These are phyloP conservation scores for Pseudogymnoascus sp. DNA, from an alignment of 2,329 filamentous ascomycete genomes.

Conservation along the genomic window DNA sequence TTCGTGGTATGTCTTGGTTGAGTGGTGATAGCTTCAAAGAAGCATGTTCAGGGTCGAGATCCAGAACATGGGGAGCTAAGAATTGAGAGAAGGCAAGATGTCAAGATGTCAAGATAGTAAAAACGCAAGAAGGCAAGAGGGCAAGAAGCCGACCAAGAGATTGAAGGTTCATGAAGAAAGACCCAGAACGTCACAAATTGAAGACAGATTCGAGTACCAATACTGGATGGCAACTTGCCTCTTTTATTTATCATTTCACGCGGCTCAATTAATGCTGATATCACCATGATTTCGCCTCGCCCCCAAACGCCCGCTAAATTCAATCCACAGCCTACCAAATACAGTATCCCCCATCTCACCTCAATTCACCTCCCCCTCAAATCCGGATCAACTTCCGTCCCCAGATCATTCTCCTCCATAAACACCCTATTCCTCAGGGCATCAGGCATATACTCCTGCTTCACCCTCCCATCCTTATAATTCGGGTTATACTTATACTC, in stretches of 20 bases:
- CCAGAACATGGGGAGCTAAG: background rate
- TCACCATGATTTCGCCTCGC: background rate
- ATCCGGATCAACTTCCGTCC: constrained; percentile 65
- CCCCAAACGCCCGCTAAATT: background rate
- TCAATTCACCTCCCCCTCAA: background rate
- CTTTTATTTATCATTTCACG: background rate
- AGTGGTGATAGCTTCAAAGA: background rate
- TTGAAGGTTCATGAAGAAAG: background rate
- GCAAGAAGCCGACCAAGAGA: background rate
- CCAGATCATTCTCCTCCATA: constrained; percentile 72
- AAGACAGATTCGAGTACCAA: background rate
- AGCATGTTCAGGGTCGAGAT: background rate
- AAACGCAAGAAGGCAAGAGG: background rate
- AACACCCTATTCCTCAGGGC: constrained; percentile 64
- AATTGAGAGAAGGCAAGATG: background rate
- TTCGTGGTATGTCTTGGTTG: background rate
- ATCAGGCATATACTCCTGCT: constrained; percentile 85
- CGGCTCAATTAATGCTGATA: background rate
- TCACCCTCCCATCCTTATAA: constrained; percentile 72
- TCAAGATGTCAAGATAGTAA: background rate
- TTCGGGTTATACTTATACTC: constrained; percentile 97
- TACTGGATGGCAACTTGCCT: background rate
- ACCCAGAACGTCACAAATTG: background rate
- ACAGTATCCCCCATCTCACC: background rate
- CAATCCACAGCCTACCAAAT: background rate